Evolutionary conservation across 208 protist genomes (phyloP).

Genomic region (Leptomonas seymouri): DNA sequence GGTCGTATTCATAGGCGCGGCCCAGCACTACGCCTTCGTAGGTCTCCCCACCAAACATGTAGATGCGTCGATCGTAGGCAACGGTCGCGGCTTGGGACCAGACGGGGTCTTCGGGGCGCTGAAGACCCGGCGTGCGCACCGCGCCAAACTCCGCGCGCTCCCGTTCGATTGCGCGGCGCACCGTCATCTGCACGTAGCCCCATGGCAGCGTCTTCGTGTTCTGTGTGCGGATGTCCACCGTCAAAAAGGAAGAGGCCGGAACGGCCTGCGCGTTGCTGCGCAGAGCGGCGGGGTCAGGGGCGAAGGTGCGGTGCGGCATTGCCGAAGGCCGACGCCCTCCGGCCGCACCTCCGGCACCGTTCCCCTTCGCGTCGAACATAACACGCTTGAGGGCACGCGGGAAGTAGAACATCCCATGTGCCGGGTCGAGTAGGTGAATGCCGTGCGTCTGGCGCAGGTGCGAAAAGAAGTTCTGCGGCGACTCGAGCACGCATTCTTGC

Average conservation of each 20-base stretch:
- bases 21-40: conserved; percentile 49
- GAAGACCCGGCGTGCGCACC: conserved; percentile 40
- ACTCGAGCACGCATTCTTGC: conserved; percentile 33
- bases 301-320: neutral
- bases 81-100: conserved; percentile 46
- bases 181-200: conserved; percentile 32
- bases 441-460: conserved; percentile 49
- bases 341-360: neutral
- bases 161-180: conserved; percentile 35
- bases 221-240: conserved; percentile 59
- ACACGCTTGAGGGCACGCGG: conserved; percentile 51
- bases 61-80: conserved; percentile 41
- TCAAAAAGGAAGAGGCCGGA: conserved; percentile 44
- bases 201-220: conserved; percentile 52
- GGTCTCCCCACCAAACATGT: conserved; percentile 52
- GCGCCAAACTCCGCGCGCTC: conserved; percentile 39
- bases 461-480: conserved; percentile 31
- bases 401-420: conserved; percentile 51
- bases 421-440: conserved; percentile 53
- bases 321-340: neutral
- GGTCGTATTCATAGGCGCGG: conserved; percentile 47
- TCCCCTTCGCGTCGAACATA: conserved; percentile 22
- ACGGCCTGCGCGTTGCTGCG: conserved; percentile 18
- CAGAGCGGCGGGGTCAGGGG: neutral
- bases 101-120: conserved; percentile 34